Evolutionary conservation across 1,284 basidiomycete genomes (phyloP).

Genomic region (Chalciporus sp.): DNA sequence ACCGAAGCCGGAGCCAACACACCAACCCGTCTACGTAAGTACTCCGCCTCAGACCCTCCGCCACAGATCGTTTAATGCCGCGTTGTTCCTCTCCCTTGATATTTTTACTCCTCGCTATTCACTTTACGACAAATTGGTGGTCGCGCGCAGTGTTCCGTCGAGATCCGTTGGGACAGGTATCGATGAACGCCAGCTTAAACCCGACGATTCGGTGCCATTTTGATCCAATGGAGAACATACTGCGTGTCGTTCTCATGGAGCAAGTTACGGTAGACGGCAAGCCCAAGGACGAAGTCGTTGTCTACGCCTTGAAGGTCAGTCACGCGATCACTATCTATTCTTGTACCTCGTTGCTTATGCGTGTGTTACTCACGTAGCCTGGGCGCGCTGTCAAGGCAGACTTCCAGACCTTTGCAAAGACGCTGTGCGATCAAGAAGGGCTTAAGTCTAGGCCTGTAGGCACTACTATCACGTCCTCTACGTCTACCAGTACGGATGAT

Average conservation of each 20-base stretch:
- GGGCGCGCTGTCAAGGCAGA: constrained; percentile 51
- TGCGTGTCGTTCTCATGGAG: constrained; percentile 60
- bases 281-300: constrained; percentile 32
- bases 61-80: constrained; percentile 24
- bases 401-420: constrained; percentile 50
- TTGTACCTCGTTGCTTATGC: not conserved
- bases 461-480: not conserved
- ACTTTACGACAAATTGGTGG: not conserved
- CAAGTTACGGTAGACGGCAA: constrained; percentile 29
- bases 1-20: constrained; percentile 9
- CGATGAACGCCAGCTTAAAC: constrained; percentile 61
- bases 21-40: constrained; percentile 38
- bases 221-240: constrained; percentile 53
- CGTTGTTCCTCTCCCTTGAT: constrained; percentile 10
- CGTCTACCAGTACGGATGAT: not conserved
- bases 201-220: constrained; percentile 57
- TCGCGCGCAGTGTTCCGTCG: constrained; percentile 58
- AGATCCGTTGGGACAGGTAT: constrained; percentile 66
- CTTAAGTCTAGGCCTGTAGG: constrained; percentile 14
- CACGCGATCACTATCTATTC: not conserved
- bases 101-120: not conserved
- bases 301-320: constrained; percentile 46
- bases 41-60: constrained; percentile 20
- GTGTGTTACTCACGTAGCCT: constrained; percentile 39
- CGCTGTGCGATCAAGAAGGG: constrained; percentile 39